Evolutionary conservation across 2,329 filamentous ascomycete genomes (phyloP).

Genomic region (Talaromyces amestolkiae): DNA sequence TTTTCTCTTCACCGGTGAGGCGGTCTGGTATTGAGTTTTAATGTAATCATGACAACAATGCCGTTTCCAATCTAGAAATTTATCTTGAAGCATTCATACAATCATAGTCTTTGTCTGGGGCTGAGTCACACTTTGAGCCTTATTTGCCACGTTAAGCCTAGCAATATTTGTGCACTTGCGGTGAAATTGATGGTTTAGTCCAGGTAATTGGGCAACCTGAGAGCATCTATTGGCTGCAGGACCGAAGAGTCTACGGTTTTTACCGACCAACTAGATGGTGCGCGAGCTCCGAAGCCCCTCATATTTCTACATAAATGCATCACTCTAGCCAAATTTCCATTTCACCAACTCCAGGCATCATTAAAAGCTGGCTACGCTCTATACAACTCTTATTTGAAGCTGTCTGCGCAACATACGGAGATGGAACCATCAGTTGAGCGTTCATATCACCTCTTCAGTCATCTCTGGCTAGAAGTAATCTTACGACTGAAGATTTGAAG

Average conservation of each 20-base stretch:
- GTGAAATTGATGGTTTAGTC: background rate
- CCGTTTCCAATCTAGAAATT: background rate
- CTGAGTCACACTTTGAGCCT: background rate
- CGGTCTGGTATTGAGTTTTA: background rate
- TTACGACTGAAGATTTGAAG: background rate
- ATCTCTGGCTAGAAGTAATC: background rate
- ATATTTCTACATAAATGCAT: too few relatives aligned
- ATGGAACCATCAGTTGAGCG: background rate
- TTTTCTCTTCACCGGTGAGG: background rate
- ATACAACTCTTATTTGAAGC: background rate
- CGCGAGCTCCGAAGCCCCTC: too few relatives aligned
- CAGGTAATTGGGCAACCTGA: background rate
- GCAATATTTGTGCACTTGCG: too few relatives aligned
- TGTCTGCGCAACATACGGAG: background rate
- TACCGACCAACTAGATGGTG: too few relatives aligned
- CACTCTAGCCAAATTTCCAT: background rate
- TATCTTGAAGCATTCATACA: background rate
- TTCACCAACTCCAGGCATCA: background rate
- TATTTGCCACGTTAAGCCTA: too few relatives aligned
- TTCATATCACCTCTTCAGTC: background rate
- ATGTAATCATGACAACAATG: background rate
- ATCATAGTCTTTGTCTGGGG: background rate
- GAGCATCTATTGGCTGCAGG: too few relatives aligned
- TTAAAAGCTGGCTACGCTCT: background rate
- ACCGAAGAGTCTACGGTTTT: too few relatives aligned